phyloP scores from a whole-genome alignment of 2,329 filamentous ascomycete genomes.

The Exutisphaerella laricina region DNA sequence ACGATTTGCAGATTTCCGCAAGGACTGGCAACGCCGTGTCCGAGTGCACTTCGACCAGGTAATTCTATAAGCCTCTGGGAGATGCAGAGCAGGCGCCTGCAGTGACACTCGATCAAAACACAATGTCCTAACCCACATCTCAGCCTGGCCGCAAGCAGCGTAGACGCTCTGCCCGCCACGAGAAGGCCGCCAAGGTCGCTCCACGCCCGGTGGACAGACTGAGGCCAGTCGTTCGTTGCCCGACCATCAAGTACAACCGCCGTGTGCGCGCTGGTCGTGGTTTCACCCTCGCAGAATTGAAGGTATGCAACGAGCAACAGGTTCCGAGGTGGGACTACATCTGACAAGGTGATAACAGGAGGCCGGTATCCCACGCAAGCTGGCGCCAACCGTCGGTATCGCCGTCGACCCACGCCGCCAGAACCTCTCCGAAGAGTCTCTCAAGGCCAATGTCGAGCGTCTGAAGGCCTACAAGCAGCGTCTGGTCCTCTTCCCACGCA shows the following conservation, averaged over 20 bases:
- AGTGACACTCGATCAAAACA: constrained; percentile 20
- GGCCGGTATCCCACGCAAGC: constrained; percentile 89
- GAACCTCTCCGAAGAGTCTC: constrained; percentile 94
- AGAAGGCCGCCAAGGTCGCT: constrained; percentile 91
- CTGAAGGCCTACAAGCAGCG: constrained; percentile 97
- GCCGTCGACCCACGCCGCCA: constrained; percentile 91
- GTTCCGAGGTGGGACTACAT: constrained; percentile 3
- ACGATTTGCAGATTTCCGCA: constrained; percentile 74
- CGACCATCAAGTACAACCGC: constrained; percentile 97
- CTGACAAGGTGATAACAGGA: constrained; percentile 53
- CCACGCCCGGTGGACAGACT: constrained; percentile 97
- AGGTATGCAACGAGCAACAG: constrained; percentile 56
- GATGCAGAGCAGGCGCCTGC: constrained; percentile 45
- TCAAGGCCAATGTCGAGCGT: constrained; percentile 91
- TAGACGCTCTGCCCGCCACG: constrained; percentile 83
- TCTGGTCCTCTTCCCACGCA: constrained; percentile 96
- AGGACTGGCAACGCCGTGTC: constrained; percentile 99
- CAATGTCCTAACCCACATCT: constrained; percentile 2
- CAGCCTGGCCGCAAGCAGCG: constrained; percentile 95
- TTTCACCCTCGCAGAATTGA: constrained; percentile 95
- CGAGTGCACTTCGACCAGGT: constrained; percentile 99
- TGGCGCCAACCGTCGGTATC: constrained; percentile 95
- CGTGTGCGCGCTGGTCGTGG: constrained; percentile 93
- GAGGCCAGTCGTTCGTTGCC: constrained; percentile 94
- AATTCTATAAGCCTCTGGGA: constrained; percentile 46